A percentile compares a stretch with the other conserved stretches of the same genome.
Evolutionary conservation across 192 early-diverging fungal genomes (phyloP).

Genomic region (Backusella parvicylindrica): DNA sequence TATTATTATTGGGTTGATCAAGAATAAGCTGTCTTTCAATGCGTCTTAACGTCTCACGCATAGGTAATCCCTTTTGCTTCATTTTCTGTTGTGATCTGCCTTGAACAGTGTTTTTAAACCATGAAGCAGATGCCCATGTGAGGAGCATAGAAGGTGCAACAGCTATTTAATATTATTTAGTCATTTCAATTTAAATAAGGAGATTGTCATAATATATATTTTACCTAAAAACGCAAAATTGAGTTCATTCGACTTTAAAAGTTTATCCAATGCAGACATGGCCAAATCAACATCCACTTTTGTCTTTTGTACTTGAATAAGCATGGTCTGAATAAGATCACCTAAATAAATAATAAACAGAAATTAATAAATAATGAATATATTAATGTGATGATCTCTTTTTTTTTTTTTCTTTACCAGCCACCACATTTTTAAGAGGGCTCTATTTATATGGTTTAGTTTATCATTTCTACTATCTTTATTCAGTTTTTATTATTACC

Average conservation of each 20-base stretch:
- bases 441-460: conserved; percentile 28
- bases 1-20: not conserved
- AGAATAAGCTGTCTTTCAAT: conserved; percentile 8
- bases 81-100: conserved; percentile 14
- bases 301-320: conserved; percentile 89
- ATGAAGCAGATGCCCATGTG: conserved; percentile 24
- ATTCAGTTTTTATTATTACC: conserved; percentile 20
- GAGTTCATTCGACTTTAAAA: conserved; percentile 91
- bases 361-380: not conserved
- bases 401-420: conserved; percentile 12
- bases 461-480: not conserved
- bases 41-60: conserved; percentile 25
- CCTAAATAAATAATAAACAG: conserved; percentile 33
- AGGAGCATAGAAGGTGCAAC: conserved; percentile 41
- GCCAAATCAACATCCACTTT: conserved; percentile 92
- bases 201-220: not conserved
- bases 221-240: conserved; percentile 86
- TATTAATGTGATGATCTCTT: too few relatives aligned
- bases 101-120: conserved; percentile 15
- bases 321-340: conserved; percentile 64
- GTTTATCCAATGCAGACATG: conserved; percentile 89
- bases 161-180: conserved; percentile 11
- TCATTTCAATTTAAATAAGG: not conserved
- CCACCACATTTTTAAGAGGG: conserved; percentile 42
- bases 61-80: conserved; percentile 15